These are phyloP conservation scores for Macrolepiota dolichaula DNA, from an alignment of 768 basidiomycete species.

Conservation along the genomic window DNA sequence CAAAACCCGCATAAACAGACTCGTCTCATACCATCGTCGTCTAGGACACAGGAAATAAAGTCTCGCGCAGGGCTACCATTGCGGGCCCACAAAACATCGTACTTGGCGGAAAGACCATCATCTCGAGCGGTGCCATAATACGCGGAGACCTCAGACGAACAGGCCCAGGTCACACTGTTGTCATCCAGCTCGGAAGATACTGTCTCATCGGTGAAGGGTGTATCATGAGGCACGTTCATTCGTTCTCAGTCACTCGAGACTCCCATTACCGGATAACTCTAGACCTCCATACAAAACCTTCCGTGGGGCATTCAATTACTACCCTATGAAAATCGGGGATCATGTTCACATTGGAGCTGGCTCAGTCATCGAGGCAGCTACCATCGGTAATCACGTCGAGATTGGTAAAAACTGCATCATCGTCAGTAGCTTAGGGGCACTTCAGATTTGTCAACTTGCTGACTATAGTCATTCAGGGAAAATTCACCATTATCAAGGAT, in stretches of 20 bases:
- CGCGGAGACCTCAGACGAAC: constrained; percentile 90
- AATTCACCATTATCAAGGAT: constrained; percentile 96
- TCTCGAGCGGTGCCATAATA: constrained; percentile 85
- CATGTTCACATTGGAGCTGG: constrained; percentile 92
- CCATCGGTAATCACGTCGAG: constrained; percentile 90
- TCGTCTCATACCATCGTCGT: constrained; percentile 1
- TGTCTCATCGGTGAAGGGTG: constrained; percentile 88
- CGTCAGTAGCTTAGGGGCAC: constrained; percentile 42
- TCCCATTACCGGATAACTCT: not conserved
- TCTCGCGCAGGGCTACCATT: constrained; percentile 87
- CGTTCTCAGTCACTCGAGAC: not conserved
- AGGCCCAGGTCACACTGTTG: constrained; percentile 89
- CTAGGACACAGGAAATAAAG: constrained; percentile 95
- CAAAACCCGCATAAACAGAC: not conserved
- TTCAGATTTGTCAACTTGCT: not conserved
- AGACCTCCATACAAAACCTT: constrained; percentile 90
- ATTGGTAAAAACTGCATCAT: constrained; percentile 96
- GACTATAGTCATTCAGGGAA: constrained; percentile 55
- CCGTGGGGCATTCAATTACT: constrained; percentile 91
- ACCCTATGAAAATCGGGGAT: constrained; percentile 96
- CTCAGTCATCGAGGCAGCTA: constrained; percentile 89
- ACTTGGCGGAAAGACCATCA: constrained; percentile 95
- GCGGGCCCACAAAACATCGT: constrained; percentile 96
- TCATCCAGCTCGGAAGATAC: constrained; percentile 90
- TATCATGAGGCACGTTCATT: constrained; percentile 65